These are phyloP conservation scores for Graphiopsis chlorocephala DNA, from an alignment of 2,329 filamentous ascomycete genomes.

Conservation along the genomic window DNA sequence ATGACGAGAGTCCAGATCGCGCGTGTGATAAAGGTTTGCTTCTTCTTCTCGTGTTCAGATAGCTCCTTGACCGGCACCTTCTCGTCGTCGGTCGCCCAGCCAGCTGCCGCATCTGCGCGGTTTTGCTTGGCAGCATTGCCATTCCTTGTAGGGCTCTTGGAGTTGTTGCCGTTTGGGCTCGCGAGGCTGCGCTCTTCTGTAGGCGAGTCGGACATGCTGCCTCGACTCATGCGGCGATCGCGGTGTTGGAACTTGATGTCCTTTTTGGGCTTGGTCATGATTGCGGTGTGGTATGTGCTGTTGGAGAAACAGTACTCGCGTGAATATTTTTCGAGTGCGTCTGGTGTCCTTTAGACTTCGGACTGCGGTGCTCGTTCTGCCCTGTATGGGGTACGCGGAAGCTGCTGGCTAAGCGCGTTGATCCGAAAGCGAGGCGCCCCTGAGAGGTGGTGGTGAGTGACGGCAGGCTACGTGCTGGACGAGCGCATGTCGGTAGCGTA, in stretches of 20 bases:
- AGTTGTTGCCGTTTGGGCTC: conserved; percentile 41
- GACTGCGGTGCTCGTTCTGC: neutral
- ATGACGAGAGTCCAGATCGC: conserved; percentile 98
- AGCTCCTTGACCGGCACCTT: conserved; percentile 24
- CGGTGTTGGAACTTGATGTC: conserved; percentile 61
- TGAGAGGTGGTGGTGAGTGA: neutral
- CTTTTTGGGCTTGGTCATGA: conserved; percentile 54
- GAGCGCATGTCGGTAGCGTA: neutral
- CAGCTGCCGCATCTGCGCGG: conserved; percentile 30
- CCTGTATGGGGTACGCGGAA: conserved; percentile 9
- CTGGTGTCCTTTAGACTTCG: neutral
- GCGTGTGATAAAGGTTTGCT: conserved; percentile 93
- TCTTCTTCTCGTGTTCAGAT: conserved; percentile 94
- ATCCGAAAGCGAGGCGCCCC: neutral
- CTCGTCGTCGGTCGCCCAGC: conserved; percentile 37
- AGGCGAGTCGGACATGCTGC: conserved; percentile 59
- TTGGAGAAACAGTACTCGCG: neutral
- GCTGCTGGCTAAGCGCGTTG: conserved; percentile 11
- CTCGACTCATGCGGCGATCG: conserved; percentile 57
- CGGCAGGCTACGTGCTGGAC: neutral
- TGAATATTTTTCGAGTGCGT: neutral
- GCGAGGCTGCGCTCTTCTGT: conserved; percentile 23
- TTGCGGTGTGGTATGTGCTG: neutral
- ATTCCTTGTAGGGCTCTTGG: conserved; percentile 51
- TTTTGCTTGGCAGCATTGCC: conserved; percentile 29